Percentiles rank a stretch among this genome's conserved stretches.
These are phyloP conservation scores for Chaetomium cochliodes DNA, from an alignment of 495 filamentous ascomycete species.

Conservation along the genomic window DNA sequence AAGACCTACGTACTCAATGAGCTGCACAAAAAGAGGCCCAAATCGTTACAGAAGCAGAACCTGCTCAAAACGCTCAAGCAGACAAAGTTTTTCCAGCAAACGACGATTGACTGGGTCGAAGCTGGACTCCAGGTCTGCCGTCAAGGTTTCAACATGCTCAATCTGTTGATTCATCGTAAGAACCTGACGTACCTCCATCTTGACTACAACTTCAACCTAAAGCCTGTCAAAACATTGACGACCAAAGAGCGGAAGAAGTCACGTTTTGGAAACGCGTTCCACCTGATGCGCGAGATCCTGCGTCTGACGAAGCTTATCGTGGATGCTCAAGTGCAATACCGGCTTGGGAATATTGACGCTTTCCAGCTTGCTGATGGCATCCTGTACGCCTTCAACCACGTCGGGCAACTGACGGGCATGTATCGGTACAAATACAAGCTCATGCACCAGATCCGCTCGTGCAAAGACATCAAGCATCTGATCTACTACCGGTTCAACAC, in stretches of 20 bases:
- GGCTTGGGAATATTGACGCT: conserved; percentile 96
- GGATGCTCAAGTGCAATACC: conserved; percentile 97
- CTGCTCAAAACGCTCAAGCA: conserved; percentile 84
- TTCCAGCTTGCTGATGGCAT: conserved; percentile 99
- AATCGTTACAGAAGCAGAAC: conserved; percentile 93
- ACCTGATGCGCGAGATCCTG: conserved; percentile 98
- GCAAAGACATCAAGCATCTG: conserved; percentile 98
- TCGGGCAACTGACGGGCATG: conserved; percentile 98
- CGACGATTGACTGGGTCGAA: conserved; percentile 99
- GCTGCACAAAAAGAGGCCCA: conserved; percentile 88
- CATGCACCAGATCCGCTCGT: conserved; percentile 99
- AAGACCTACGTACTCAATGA: conserved; percentile 98
- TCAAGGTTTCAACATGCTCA: conserved; percentile 99
- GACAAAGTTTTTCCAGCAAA: conserved; percentile 99
- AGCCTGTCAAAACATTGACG: conserved; percentile 97
- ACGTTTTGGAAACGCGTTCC: conserved; percentile 98
- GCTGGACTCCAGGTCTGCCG: conserved; percentile 97
- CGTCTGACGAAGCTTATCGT: conserved; percentile 97
- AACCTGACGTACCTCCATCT: conserved; percentile 98
- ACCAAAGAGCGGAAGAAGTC: conserved; percentile 99
- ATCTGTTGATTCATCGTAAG: conserved; percentile 96
- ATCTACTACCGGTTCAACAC: conserved; percentile 99
- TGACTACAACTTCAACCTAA: conserved; percentile 99
- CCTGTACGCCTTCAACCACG: conserved; percentile 98
- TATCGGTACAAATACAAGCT: conserved; percentile 99